These are phyloP conservation scores for Dipteronia sinensis DNA, from an alignment of 345 rosid genomes.

Conservation along the genomic window DNA sequence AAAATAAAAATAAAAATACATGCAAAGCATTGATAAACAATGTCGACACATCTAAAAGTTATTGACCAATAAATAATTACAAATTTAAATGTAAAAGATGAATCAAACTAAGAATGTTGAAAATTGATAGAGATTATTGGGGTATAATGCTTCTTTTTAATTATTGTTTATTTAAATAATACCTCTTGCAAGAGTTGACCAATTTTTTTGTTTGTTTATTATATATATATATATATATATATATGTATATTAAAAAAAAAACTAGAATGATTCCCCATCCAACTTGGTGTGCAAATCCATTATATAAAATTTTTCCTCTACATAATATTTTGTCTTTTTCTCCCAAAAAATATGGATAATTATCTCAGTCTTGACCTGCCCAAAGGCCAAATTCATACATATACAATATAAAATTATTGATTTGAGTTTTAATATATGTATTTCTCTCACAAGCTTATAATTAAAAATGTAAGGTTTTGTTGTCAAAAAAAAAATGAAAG, in stretches of 20 bases:
- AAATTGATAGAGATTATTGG: not conserved
- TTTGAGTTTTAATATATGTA: not conserved
- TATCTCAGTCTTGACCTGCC: conserved; percentile 14
- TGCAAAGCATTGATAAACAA: not conserved
- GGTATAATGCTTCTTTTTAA: not conserved
- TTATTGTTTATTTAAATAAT: conserved; percentile 5
- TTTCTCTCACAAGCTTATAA: not conserved
- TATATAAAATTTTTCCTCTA: not conserved
- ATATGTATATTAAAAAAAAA: not conserved
- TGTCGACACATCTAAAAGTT: not conserved
- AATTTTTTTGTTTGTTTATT: not conserved
- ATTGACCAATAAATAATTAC: not conserved
- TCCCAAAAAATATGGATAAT: not conserved
- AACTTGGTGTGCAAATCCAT: conserved; percentile 17
- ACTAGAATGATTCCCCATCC: not conserved
- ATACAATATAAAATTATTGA: conserved; percentile 6
- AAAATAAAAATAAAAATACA: not conserved
- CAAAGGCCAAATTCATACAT: conserved; percentile 1
- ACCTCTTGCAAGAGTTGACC: conserved; percentile 20
- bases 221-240: not conserved
- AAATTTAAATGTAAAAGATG: not conserved
- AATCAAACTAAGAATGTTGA: not conserved
- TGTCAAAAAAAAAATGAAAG: too few species aligned
- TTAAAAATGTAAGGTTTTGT: not conserved
- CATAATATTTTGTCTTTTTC: conserved; percentile 7